These are phyloP conservation scores for Beauveria brongniartii DNA, from an alignment of 2,329 filamentous ascomycete species.

Conservation along the genomic window DNA sequence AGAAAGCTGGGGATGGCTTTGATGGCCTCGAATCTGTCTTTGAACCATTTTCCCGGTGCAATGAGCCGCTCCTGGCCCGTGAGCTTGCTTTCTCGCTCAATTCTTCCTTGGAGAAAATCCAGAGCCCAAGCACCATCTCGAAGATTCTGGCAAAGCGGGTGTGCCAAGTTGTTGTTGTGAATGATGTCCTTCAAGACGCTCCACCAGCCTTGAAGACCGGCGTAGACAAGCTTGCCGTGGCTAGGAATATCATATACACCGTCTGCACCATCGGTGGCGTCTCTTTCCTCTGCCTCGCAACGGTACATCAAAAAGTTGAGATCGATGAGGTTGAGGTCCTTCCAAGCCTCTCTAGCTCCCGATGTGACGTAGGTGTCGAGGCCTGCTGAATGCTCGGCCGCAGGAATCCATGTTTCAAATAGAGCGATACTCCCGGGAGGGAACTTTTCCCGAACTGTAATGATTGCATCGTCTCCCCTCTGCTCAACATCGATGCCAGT, in stretches of 20 bases:
- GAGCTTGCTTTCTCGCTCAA: conserved; percentile 63
- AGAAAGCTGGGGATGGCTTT: conserved; percentile 81
- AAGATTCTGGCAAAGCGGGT: conserved; percentile 88
- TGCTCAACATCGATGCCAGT: conserved; percentile 65
- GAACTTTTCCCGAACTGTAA: conserved; percentile 75
- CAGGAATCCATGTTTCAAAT: conserved; percentile 93
- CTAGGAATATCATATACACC: conserved; percentile 86
- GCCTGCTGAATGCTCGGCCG: conserved; percentile 72
- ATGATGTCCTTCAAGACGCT: conserved; percentile 81
- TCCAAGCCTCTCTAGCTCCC: conserved; percentile 71
- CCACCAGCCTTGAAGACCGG: conserved; percentile 98
- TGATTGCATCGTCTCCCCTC: conserved; percentile 66
- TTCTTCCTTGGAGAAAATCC: conserved; percentile 73
- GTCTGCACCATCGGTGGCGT: conserved; percentile 69
- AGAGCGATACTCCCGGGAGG: conserved; percentile 90
- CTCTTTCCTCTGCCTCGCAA: conserved; percentile 79
- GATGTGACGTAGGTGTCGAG: conserved; percentile 81
- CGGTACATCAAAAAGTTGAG: conserved; percentile 89
- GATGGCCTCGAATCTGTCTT: conserved; percentile 77
- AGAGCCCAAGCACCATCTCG: conserved; percentile 87
- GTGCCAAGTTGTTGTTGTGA: conserved; percentile 80
- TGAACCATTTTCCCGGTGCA: conserved; percentile 68
- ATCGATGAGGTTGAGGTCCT: conserved; percentile 65
- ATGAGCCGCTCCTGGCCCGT: conserved; percentile 54
- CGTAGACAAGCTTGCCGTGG: conserved; percentile 80